Base-by-base conservation (phyloP, 306 rosid species). In the Corylus heterophylla region DNA sequence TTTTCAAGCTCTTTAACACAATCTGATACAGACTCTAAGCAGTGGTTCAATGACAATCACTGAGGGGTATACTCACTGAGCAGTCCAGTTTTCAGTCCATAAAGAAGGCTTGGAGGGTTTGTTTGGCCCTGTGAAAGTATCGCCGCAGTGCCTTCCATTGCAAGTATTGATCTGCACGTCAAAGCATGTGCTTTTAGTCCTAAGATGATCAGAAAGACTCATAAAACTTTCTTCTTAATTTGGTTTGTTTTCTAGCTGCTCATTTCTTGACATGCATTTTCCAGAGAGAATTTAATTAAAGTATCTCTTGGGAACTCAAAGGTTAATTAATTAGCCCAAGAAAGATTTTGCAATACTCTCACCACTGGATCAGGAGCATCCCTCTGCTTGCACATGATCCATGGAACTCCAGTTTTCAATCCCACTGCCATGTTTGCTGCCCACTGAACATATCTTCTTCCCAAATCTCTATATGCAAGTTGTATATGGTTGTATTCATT, bases 11-110 rank as follows among this genome's bases (percentile, higher is more conserved):
- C 6, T 5, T 39, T 39, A 39, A 39, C 44, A 5, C 6, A 4
- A 39, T 39, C 44, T 39, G 1, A 39, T 4, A 39, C 44, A 39
- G 44, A 5, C 44, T 39, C 6, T 39, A 39, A 39, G 44, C 1
- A 39, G 44, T 39, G 44, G 44, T 39, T 49, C 12, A 27, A 25
- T 37, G 22, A 27, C 16, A 18, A 54, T 5, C 54, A 55, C 16
- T 17, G 54, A 59, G 62, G 75, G 16, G 48, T 64, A 45, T 77
- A 82, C 97, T 91, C 79, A 96, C 90, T 96, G 98, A 61, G 97
- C 94, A 59, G 98, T 96, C 99, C 99, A 96, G 64, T 96, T 96
- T 76, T 96, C 99, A 37, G 99, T 96, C 99, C 99, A 96, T 1
- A 96, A 0, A 25, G 84, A 2, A 35, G 99, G 99, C 76, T 96